phyloP scores from a whole-genome alignment of 345 rosid species.

The Eucalyptus sp. region DNA sequence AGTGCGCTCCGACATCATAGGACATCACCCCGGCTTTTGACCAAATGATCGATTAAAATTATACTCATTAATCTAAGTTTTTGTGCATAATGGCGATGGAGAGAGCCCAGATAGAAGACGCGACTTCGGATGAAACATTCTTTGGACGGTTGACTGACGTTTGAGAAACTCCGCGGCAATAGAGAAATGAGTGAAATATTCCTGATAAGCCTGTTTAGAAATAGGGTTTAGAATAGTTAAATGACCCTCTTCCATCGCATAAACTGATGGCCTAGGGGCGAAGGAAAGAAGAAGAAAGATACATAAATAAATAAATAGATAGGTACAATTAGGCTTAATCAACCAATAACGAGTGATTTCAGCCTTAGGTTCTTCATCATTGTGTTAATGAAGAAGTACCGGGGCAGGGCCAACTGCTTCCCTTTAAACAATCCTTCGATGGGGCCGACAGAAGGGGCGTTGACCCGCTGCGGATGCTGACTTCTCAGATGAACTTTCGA shows the following conservation, averaged over 20 bases:
- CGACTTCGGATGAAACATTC: neutral
- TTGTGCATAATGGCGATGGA: neutral
- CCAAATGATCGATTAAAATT: neutral
- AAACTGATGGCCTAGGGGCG: neutral
- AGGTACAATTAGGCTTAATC: neutral
- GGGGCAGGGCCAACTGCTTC: neutral
- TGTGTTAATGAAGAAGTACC: neutral
- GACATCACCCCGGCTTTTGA: neutral
- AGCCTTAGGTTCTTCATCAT: neutral
- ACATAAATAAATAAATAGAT: neutral
- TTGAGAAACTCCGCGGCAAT: neutral
- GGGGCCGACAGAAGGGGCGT: neutral
- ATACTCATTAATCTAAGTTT: neutral
- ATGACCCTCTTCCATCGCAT: neutral
- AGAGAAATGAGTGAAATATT: neutral
- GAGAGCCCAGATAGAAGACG: neutral
- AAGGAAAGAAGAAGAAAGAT: neutral
- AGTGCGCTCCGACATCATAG: neutral
- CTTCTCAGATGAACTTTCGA: neutral
- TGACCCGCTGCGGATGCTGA: neutral
- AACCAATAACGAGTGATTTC: no score
- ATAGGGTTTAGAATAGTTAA: neutral
- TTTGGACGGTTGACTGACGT: neutral
- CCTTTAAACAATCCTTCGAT: neutral
- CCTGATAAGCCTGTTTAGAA: neutral